These are phyloP conservation scores for Eragrostis curvula DNA, from an alignment of 176 grass and related monocot genomes.

Conservation along the genomic window DNA sequence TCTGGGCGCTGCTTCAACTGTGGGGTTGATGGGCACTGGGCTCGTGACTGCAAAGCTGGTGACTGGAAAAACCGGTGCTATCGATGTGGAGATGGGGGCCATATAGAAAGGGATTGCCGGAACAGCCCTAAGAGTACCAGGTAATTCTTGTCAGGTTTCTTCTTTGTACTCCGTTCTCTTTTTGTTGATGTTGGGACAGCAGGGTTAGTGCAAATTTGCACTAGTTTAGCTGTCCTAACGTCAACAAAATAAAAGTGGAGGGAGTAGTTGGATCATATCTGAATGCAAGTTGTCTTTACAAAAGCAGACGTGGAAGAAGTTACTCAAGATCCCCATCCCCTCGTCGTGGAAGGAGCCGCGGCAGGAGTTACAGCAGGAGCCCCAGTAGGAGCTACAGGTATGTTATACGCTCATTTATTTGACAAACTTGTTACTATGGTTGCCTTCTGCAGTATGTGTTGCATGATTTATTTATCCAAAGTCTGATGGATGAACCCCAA, in stretches of 20 bases:
- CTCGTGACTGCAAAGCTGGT: conserved; percentile 92
- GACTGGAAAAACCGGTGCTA: conserved; percentile 99
- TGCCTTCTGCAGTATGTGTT: not conserved
- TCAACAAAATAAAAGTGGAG: too few species aligned
- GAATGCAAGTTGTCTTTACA: not conserved
- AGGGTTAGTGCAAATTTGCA: too few species aligned
- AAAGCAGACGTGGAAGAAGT: conserved; percentile 56
- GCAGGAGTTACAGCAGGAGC: conserved; percentile 87
- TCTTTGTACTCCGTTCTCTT: too few species aligned
- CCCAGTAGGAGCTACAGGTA: conserved; percentile 84
- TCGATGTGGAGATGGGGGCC: conserved; percentile 86
- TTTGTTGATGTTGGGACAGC: too few species aligned
- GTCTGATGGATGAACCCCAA: not conserved
- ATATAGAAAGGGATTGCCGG: conserved; percentile 89
- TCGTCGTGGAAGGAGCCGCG: conserved; percentile 57
- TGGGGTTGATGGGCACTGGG: conserved; percentile 96
- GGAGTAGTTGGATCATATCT: conserved; percentile 32
- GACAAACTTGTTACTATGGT: not conserved
- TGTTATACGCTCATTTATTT: not conserved
- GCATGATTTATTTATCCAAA: not conserved
- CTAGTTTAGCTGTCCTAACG: too few species aligned
- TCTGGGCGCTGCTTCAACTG: conserved; percentile 95
- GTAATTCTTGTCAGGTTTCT: conserved; percentile 38
- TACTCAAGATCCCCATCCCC: conserved; percentile 84
- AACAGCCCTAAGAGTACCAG: conserved; percentile 85